phyloP scores from a whole-genome alignment of 176 grass and related monocot genomes.

The Phragmites australis region DNA sequence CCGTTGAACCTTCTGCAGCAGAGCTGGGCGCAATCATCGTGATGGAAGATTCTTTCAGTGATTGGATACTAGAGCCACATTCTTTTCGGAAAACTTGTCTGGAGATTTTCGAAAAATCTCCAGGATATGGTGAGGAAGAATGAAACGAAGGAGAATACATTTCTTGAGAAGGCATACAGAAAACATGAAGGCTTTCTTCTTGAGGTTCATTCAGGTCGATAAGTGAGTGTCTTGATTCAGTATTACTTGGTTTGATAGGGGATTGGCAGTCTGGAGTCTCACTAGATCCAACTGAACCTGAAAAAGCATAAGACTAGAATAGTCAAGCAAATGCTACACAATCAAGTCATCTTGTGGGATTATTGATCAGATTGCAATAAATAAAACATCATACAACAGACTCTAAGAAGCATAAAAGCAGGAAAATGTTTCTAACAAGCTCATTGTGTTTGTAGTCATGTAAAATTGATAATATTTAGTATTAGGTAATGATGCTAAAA shows the following conservation, averaged over 20 bases:
- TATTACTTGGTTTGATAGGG: conserved; percentile 21
- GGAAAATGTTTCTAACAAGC: conserved; percentile 2
- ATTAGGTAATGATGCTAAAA: not conserved
- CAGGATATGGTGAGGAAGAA: not conserved
- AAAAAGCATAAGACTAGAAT: conserved; percentile 6
- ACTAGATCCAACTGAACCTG: conserved; percentile 41
- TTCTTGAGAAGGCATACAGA: not conserved
- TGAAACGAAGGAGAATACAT: not conserved
- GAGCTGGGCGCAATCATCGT: not conserved
- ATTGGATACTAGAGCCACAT: conserved; percentile 8
- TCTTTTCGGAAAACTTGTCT: not conserved
- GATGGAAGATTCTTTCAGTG: conserved; percentile 6
- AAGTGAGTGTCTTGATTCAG: not conserved
- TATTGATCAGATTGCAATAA: conserved; percentile 12
- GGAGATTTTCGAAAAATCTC: not conserved
- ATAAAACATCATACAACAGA: not conserved
- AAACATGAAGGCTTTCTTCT: conserved; percentile 23
- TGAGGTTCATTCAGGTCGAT: conserved; percentile 31
- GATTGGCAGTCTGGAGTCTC: conserved; percentile 22
- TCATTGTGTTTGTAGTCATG: not conserved
- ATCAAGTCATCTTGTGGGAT: not conserved
- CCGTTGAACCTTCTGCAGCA: not conserved
- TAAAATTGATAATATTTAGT: not conserved
- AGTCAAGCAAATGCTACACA: not conserved
- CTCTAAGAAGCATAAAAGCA: conserved; percentile 1